A percentile compares a stretch with the other conserved stretches of the same genome.
phyloP scores from a whole-genome alignment of 192 early-diverging fungal genomes.

The Umbelopsis ramanniana region DNA sequence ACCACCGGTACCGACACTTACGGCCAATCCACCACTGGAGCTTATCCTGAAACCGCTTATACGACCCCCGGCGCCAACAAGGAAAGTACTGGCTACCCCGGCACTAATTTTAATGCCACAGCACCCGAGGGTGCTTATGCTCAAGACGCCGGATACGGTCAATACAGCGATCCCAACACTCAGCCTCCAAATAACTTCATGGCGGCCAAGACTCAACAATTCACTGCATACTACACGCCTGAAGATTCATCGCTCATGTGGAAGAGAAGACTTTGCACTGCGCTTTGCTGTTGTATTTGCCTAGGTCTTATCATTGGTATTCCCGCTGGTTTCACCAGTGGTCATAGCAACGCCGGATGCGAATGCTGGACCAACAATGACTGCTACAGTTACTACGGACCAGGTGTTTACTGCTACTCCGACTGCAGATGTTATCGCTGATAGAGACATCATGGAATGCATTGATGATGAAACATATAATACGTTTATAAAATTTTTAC shows the following conservation, averaged over 20 bases:
- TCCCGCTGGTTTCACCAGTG: conserved; percentile 4
- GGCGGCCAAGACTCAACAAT: not conserved
- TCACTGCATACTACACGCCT: not conserved
- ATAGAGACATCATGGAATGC: not conserved
- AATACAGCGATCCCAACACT: conserved; percentile 5
- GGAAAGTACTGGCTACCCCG: not conserved
- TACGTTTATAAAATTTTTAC: too few relatives aligned
- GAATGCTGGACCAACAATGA: conserved; percentile 21
- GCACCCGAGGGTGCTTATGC: not conserved
- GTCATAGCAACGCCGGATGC: not conserved
- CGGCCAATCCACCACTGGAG: not conserved
- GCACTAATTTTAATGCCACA: not conserved
- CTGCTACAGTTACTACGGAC: conserved; percentile 1
- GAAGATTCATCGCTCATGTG: not conserved
- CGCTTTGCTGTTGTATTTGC: conserved; percentile 7
- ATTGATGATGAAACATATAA: too few relatives aligned
- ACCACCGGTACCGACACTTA: not conserved
- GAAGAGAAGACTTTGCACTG: conserved; percentile 10
- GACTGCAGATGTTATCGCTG: conserved; percentile 13
- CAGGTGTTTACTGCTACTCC: conserved; percentile 13
- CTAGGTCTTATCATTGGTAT: conserved; percentile 1
- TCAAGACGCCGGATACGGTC: not conserved
- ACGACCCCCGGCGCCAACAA: not conserved
- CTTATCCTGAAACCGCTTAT: conserved; percentile 9
- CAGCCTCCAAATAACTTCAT: conserved; percentile 5